phyloP scores from a whole-genome alignment of 75 land plant genomes.

The Pinus tabuliformis region DNA sequence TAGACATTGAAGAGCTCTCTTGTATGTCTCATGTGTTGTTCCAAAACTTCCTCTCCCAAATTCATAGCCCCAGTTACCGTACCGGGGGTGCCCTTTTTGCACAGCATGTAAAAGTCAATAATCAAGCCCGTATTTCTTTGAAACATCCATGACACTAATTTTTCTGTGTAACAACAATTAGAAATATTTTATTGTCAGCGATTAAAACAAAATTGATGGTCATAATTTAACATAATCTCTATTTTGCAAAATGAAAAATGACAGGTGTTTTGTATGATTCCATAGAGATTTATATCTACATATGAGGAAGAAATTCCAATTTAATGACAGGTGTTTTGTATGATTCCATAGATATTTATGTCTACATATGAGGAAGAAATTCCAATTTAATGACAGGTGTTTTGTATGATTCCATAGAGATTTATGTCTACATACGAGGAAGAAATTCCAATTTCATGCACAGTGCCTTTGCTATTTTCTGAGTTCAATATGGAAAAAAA shows the following conservation, averaged over 20 bases:
- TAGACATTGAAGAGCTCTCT: constrained; percentile 62
- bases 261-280: background rate
- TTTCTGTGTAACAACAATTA: constrained; percentile 46
- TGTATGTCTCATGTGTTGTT: constrained; percentile 57
- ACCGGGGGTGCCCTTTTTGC: constrained; percentile 66
- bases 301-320: too few relatives aligned
- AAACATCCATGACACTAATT: constrained; percentile 89
- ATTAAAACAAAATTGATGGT: too few relatives aligned
- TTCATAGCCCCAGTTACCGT: constrained; percentile 72
- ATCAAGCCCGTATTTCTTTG: constrained; percentile 81
- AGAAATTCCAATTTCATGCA: too few relatives aligned
- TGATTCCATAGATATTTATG: too few relatives aligned
- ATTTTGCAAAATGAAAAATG: background rate
- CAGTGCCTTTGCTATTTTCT: too few relatives aligned
- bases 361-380: too few relatives aligned
- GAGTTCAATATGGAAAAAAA: too few relatives aligned
- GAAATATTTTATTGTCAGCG: background rate
- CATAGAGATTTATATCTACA: too few relatives aligned
- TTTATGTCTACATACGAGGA: too few relatives aligned
- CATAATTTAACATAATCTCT: background rate
- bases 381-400: too few relatives aligned
- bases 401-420: too few relatives aligned
- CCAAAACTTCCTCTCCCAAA: constrained; percentile 83
- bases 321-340: background rate
- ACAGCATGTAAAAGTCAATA: constrained; percentile 79